A percentile compares a stretch with the other conserved stretches of the same genome.
These are phyloP conservation scores for Lichtheimia ramosa DNA, from an alignment of 371 early-diverging fungal genomes.

Conservation along the genomic window DNA sequence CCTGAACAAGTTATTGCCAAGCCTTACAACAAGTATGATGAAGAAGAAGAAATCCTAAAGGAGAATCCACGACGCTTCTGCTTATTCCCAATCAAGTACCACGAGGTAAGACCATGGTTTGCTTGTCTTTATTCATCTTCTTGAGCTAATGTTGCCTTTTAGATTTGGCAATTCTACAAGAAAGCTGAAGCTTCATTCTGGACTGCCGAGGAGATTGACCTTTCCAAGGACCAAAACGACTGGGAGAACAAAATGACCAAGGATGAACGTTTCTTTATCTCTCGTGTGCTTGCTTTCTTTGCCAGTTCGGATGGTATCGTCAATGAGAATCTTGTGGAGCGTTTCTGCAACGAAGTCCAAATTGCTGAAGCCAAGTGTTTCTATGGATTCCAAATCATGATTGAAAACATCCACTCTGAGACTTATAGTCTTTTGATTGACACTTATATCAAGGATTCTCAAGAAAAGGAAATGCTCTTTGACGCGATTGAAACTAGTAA, in stretches of 20 bases:
- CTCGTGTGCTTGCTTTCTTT: conserved; percentile 99
- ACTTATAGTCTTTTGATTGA: conserved; percentile 99
- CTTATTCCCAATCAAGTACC: conserved; percentile 95
- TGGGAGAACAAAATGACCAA: conserved; percentile 93
- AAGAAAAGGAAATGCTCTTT: conserved; percentile 90
- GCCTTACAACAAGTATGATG: conserved; percentile 7
- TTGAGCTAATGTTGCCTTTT: neutral
- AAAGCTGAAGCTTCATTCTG: conserved; percentile 99
- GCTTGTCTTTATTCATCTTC: too few species aligned
- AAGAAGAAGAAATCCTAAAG: conserved; percentile 48
- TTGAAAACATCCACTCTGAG: conserved; percentile 99
- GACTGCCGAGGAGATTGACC: conserved; percentile 99
- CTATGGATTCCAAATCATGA: conserved; percentile 99
- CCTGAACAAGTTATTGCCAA: too few species aligned
- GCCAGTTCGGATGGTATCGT: conserved; percentile 99
- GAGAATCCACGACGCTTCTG: conserved; percentile 89
- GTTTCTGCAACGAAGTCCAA: conserved; percentile 98
- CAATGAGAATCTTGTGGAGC: conserved; percentile 97
- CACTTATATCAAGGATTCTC: conserved; percentile 94
- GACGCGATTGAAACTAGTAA: conserved; percentile 94
- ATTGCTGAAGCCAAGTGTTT: conserved; percentile 98
- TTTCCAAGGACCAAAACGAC: conserved; percentile 92
- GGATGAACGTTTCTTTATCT: conserved; percentile 97
- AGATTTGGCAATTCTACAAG: conserved; percentile 99
- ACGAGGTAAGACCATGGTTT: conserved; percentile 60